These are phyloP conservation scores for Lichenothelia convexa DNA, from an alignment of 495 filamentous ascomycete genomes.

Conservation along the genomic window DNA sequence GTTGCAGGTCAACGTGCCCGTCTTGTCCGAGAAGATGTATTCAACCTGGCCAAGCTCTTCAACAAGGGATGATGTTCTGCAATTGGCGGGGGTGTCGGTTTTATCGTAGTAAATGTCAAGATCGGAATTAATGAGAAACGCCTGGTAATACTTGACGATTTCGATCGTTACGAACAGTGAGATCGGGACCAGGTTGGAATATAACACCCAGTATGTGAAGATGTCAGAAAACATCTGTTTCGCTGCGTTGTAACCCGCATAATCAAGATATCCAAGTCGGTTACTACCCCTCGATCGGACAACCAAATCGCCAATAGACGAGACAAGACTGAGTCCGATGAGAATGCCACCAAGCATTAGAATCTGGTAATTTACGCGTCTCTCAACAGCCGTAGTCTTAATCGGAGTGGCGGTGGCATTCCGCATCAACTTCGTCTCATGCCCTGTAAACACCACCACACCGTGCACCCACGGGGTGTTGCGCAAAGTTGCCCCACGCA, in stretches of 20 bases:
- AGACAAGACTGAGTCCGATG: conserved; percentile 65
- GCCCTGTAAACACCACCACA: conserved; percentile 91
- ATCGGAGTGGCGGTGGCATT: conserved; percentile 96
- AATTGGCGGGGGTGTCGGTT: conserved; percentile 88
- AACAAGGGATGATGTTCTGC: conserved; percentile 86
- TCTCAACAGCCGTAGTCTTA: conserved; percentile 89
- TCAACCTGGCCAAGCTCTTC: conserved; percentile 97
- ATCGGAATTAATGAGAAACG: conserved; percentile 92
- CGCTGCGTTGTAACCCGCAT: conserved; percentile 39
- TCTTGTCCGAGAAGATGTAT: conserved; percentile 98
- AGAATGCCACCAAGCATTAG: conserved; percentile 76
- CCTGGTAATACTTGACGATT: conserved; percentile 93
- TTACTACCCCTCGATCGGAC: conserved; percentile 39
- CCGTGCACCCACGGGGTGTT: conserved; percentile 98
- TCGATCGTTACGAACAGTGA: conserved; percentile 96
- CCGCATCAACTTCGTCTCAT: conserved; percentile 97
- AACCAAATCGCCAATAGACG: conserved; percentile 79
- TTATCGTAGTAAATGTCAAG: conserved; percentile 96
- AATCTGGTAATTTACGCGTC: conserved; percentile 82
- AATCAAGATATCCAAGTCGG: conserved; percentile 52
- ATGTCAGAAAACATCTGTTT: conserved; percentile 86
- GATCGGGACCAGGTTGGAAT: conserved; percentile 91
- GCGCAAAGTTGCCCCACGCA: conserved; percentile 82
- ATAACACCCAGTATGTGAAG: conserved; percentile 97
- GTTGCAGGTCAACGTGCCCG: conserved; percentile 96